Percentiles rank a stretch among this genome's conserved stretches.
phyloP scores from a whole-genome alignment of 371 early-diverging fungal species.

The Gilbertella persicaria region DNA sequence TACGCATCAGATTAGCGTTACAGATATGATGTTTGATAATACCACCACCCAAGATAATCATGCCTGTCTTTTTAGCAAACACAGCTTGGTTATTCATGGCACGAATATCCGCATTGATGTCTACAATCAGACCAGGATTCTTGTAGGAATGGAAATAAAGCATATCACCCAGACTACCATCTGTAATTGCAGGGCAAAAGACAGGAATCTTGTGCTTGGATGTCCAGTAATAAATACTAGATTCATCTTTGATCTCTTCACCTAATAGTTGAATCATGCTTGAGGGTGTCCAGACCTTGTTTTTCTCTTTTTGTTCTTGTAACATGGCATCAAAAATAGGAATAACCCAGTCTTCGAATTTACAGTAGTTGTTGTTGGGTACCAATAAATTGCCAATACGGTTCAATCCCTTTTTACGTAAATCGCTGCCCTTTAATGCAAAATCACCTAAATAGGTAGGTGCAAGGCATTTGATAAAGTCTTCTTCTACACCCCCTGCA shows the following conservation, averaged over 20 bases:
- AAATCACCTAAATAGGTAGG: conserved; percentile 93
- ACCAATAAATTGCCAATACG: conserved; percentile 99
- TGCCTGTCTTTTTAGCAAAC: conserved; percentile 94
- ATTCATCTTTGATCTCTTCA: conserved; percentile 92
- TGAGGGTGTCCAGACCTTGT: conserved; percentile 90
- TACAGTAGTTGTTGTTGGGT: conserved; percentile 99
- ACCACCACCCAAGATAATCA: conserved; percentile 99
- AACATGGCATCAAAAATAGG: conserved; percentile 95
- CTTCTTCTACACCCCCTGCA: conserved; percentile 99
- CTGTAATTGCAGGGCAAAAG: conserved; percentile 98
- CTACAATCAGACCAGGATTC: conserved; percentile 94
- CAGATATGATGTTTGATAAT: conserved; percentile 99
- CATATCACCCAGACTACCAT: conserved; percentile 99
- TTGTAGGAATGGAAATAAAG: conserved; percentile 97
- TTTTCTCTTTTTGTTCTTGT: conserved; percentile 80
- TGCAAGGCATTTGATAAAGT: conserved; percentile 97
- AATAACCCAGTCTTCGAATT: conserved; percentile 98
- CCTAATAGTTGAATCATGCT: conserved; percentile 94
- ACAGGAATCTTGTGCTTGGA: conserved; percentile 95
- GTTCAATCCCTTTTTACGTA: conserved; percentile 95
- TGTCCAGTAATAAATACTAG: conserved; percentile 96
- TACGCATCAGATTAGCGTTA: conserved; percentile 99
- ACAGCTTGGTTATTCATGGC: conserved; percentile 95
- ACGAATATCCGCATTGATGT: conserved; percentile 95
- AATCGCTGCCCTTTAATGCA: conserved; percentile 72